Base-by-base conservation (phyloP, 2,329 filamentous ascomycete genomes). In the Exophiala oligosperma region DNA sequence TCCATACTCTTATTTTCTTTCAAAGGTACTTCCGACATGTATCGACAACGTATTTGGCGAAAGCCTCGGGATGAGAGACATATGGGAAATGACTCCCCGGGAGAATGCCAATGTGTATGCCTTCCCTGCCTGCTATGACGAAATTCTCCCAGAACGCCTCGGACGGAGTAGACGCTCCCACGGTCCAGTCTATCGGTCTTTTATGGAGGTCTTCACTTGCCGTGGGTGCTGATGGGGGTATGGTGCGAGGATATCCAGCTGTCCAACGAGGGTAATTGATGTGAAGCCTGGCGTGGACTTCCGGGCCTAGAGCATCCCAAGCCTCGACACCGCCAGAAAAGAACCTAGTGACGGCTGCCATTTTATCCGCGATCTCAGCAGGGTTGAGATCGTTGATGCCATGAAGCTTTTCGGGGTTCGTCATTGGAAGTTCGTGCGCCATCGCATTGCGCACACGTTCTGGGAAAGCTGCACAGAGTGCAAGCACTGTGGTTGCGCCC, bases 51-150 rank as follows among this genome's bases (percentile, higher is more conserved):
- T 59, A 35, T n/a, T 55, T 55, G 23, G 56, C 55, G 26, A 59
- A 51, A 1, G 8, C 44, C 23, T 59, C 56, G 7, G 56, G 56
- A 23, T 59, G 56, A 11, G 56, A 54, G 2, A 59, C 56, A 38
- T 59, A 59, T 2, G 56, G 56, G 32, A 59, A 59, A 47, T 59
- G 56, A 8, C 9, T 28, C n/a, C 56, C 56, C n/a, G 56, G 56
- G 2, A 59, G 46, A 2, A 40, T 59, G n/a, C 4, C 23, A 32
- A 59, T 50, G 11, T 21, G 17, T n/a, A 59, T 35, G 26, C 28
- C 28, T 14, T 21, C 51, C 12, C 38, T 35, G 12, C 51, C 38
- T 11, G 51, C 56, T 5, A 40, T 59, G 17, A 59, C 56, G 6
- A 59, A 32, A 21, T 59, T 59, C 3, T 52, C 29, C 23, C 54